These are phyloP conservation scores for Chromosphaera perkinsii DNA, from an alignment of 208 protist genomes.

Conservation along the genomic window DNA sequence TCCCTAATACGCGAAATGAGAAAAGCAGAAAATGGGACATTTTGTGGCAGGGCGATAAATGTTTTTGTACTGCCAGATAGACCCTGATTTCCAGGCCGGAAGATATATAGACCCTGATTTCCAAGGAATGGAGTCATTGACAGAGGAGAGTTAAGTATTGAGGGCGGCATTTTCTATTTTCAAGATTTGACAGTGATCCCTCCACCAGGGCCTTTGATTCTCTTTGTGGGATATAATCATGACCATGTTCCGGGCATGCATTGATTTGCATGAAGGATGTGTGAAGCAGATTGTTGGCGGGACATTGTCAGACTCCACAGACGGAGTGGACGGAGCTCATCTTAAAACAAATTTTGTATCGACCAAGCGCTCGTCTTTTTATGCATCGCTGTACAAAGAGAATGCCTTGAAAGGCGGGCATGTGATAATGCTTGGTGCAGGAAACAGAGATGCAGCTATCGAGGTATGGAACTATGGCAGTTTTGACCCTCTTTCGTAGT, in stretches of 20 bases:
- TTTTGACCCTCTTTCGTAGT: neutral
- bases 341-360: slow-evolving; percentile 41
- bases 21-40: too few species aligned
- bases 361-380: slow-evolving; percentile 27
- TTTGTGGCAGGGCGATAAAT: too few species aligned
- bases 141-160: too few species aligned
- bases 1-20: too few species aligned
- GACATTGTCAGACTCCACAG: slow-evolving; percentile 19
- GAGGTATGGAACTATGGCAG: slow-evolving; percentile 4
- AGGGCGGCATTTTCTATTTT: too few species aligned
- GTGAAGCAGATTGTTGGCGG: slow-evolving; percentile 62
- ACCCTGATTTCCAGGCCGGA: too few species aligned
- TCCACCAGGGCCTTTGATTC: too few species aligned
- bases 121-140: too few species aligned
- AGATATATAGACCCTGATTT: too few species aligned
- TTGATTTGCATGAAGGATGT: slow-evolving; percentile 51
- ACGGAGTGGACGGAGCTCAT: neutral
- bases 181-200: too few species aligned
- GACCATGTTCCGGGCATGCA: slow-evolving; percentile 56
- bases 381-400: slow-evolving; percentile 38
- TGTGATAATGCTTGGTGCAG: slow-evolving; percentile 57
- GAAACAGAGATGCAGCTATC: slow-evolving; percentile 56
- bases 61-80: too few species aligned
- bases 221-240: too few species aligned
- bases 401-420: slow-evolving; percentile 50